These are phyloP conservation scores for Thielaviopsis euricoi DNA, from an alignment of 2,329 filamentous ascomycete genomes.

Conservation along the genomic window DNA sequence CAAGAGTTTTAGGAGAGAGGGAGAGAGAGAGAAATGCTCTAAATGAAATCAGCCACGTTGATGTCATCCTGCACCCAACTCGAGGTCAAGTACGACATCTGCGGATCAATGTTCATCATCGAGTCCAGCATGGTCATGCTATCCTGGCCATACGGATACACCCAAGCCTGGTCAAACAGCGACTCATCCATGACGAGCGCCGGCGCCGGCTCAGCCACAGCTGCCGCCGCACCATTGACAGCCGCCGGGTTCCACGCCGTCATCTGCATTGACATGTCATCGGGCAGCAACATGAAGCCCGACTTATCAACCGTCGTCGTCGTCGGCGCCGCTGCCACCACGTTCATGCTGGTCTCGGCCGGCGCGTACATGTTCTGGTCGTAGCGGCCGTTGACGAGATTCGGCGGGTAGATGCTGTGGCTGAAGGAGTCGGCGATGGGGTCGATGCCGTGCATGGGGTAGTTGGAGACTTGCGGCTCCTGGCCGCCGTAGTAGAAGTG, in stretches of 20 bases:
- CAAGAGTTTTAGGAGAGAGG: too few relatives aligned
- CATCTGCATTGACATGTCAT: background rate
- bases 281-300: background rate
- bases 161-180: background rate
- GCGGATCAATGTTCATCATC: conserved; percentile 14
- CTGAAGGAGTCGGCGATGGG: background rate
- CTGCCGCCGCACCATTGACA: background rate
- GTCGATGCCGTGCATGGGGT: background rate
- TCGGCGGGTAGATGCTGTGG: background rate
- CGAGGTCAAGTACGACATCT: conserved; percentile 12
- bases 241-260: background rate
- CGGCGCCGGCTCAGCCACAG: background rate
- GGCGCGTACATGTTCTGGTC: background rate
- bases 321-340: too few relatives aligned
- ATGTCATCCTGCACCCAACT: conserved; percentile 3
- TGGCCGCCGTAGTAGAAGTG: background rate
- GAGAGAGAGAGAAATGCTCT: too few relatives aligned
- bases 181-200: background rate
- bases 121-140: conserved; percentile 14
- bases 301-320: too few relatives aligned
- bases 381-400: background rate
- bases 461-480: background rate
- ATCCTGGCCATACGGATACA: conserved; percentile 11
- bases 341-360: too few relatives aligned
- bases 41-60: background rate